Base-by-base conservation (phyloP, 768 basidiomycete genomes). In the Tylopilus cervinicoccineus region DNA sequence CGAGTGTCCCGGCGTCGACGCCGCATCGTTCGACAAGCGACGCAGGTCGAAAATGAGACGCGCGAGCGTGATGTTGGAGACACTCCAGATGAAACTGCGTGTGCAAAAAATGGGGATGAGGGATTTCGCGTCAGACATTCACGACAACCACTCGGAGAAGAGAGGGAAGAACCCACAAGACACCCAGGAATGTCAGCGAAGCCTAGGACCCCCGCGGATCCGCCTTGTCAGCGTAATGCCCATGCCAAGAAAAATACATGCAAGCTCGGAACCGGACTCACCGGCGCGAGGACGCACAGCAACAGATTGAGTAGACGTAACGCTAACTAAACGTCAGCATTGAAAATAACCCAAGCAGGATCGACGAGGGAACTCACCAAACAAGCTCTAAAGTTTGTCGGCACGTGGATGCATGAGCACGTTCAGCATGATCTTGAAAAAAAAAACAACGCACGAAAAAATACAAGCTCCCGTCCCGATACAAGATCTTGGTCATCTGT, bases 41-140 rank as follows among this genome's bases (percentile, higher is more conserved):
- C 72, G 63, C 17, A 70, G 43, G 32, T 71, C 63, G 26, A 72
- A 34, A 32, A 72, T 62, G 22, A 72, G 63, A 26, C 59, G 59
- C 1, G 72, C 53, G 2, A 69, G 57, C 14, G 64, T 64, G 5
- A 68, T 51, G 24, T 69, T 71, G 32, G 59, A 57, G 19, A 62
- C 38, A 28, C 70, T 64, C 71, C 72, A 72, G 10, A 68, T 43
- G 50, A 71, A 63, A 48, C 72, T 72, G 33, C 3, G n/a, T 19
- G 17, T n/a, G n/a, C n/a, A n/a, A n/a, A n/a, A n/a, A n/a, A n/a
- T n/a, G n/a, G n/a, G n/a, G n/a, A n/a, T n/a, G n/a, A n/a, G n/a
- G n/a, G n/a, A n/a, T n/a, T n/a, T n/a, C n/a, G n/a, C n/a, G n/a
- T n/a, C n/a, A n/a, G n/a, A n/a, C n/a, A n/a, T n/a, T n/a, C n/a